Evolutionary conservation across 176 grass and related monocot species (phyloP).

Genomic region (Carex myosuroides): DNA sequence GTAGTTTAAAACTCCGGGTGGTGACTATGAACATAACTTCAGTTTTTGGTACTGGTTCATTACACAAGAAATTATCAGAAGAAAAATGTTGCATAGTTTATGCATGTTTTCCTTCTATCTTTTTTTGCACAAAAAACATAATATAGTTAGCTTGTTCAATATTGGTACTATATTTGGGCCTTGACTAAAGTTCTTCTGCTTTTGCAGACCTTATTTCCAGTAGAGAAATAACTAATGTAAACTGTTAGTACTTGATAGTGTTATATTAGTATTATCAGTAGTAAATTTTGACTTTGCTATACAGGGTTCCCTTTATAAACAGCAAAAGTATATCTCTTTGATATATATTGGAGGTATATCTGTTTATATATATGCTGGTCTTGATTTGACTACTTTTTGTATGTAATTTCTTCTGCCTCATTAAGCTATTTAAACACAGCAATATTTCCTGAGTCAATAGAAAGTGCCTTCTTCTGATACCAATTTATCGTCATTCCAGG

Average conservation of each 20-base stretch:
- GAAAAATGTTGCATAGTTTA: background rate
- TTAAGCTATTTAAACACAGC: background rate
- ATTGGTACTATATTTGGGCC: background rate
- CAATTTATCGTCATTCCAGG: conserved; percentile 13
- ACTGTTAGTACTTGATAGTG: background rate
- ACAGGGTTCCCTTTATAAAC: background rate
- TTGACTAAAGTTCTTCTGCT: background rate
- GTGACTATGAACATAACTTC: background rate
- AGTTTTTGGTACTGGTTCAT: background rate
- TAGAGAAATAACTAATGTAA: background rate
- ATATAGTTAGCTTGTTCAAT: background rate
- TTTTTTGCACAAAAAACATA: background rate
- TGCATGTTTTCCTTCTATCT: background rate
- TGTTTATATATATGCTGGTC: background rate
- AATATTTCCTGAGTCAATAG: background rate
- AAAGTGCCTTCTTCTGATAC: background rate
- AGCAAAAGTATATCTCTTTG: background rate
- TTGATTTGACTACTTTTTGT: background rate
- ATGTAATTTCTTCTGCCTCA: too few relatives aligned
- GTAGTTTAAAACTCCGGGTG: background rate
- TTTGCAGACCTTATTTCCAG: background rate
- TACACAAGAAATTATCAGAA: background rate
- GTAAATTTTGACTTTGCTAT: background rate
- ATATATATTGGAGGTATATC: background rate
- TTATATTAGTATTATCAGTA: background rate